A percentile compares a stretch with the other conserved stretches of the same genome.
Evolutionary conservation across 2,329 filamentous ascomycete genomes (phyloP).

Genomic region (Penicillium digitatum): DNA sequence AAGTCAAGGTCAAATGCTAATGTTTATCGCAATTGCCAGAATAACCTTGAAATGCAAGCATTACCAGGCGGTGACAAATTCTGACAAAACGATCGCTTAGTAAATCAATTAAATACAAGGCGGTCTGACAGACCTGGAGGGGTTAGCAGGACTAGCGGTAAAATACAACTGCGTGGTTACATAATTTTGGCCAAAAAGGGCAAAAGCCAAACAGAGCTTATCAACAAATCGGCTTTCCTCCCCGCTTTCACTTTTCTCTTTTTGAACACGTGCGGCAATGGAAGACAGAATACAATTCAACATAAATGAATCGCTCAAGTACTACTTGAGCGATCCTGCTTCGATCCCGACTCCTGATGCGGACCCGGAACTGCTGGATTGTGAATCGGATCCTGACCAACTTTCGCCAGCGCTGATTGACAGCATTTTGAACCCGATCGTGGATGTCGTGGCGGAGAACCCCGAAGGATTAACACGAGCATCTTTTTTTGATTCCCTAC

Average conservation of each 20-base stretch:
- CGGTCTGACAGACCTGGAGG: not conserved
- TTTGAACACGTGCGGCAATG: slow-evolving; percentile 52
- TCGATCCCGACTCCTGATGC: slow-evolving; percentile 82
- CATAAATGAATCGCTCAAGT: slow-evolving; percentile 92
- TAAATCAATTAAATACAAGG: slow-evolving; percentile 9
- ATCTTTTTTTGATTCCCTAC: slow-evolving; percentile 82
- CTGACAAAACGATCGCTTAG: not conserved
- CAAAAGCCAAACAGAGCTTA: slow-evolving; percentile 31
- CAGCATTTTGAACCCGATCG: slow-evolving; percentile 80
- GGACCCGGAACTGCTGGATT: slow-evolving; percentile 76
- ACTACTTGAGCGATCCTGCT: slow-evolving; percentile 90
- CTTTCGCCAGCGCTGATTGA: slow-evolving; percentile 77
- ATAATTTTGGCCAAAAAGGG: slow-evolving; percentile 13
- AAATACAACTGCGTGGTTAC: slow-evolving; percentile 1
- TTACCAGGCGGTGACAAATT: slow-evolving; percentile 2
- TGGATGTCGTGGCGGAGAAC: slow-evolving; percentile 86
- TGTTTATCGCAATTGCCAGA: slow-evolving; percentile 2
- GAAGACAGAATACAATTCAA: slow-evolving; percentile 72
- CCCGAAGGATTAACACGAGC: slow-evolving; percentile 80
- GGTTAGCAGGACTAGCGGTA: not conserved
- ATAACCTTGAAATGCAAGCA: not conserved
- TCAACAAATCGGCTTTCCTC: slow-evolving; percentile 18
- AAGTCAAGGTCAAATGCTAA: not conserved
- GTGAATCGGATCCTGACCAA: slow-evolving; percentile 84
- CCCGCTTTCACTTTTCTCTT: slow-evolving; percentile 13